Base-by-base conservation (phyloP, 2,329 filamentous ascomycete genomes). In the Cercospora janseana region DNA sequence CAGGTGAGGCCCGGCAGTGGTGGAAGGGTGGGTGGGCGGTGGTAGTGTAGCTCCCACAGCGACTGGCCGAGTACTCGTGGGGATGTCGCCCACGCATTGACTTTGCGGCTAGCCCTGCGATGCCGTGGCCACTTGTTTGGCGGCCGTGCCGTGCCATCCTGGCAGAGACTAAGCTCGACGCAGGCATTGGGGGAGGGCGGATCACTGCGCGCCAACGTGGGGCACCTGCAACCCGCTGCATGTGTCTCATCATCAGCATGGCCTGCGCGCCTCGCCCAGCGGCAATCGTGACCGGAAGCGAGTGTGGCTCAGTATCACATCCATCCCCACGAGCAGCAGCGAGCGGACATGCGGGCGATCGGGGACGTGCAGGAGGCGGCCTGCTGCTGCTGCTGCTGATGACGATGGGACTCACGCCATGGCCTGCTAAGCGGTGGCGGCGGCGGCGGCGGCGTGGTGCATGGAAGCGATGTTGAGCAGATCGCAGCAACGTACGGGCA, bases 401-500 rank as follows among this genome's bases (percentile, higher is more conserved):
- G n/a, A n/a, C n/a, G n/a, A n/a, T n/a, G n/a, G n/a, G n/a, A n/a
- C n/a, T n/a, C n/a, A n/a, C n/a, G n/a, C n/a, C n/a, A n/a, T n/a
- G n/a, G n/a, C n/a, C n/a, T n/a, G n/a, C n/a, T n/a, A n/a, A n/a
- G n/a, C n/a, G n/a, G n/a, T n/a, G n/a, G n/a, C n/a, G n/a, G n/a
- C n/a, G n/a, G n/a, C 35, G 44, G 41, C 23, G 26, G 43, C 49
- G 51, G 49, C 38, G 45, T 37, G 26, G 42, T 43, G 42, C 51
- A 49, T 47, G 52, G 45, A 48, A 51, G 43, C 41, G 29, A 55
- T 50, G 49, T 46, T 32, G 26, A 37, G 28, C 32, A 51, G 54
- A 51, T 57, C 49, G 51, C 51, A 46, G 42, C 45, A 50, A 52
- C 51, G 46, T 49, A 51, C 50, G 49, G 43, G 55, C 49, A 46